Percentiles rank a stretch among this genome's conserved stretches.
phyloP scores from a whole-genome alignment of 2,329 filamentous ascomycete species.

The Macrophomina pseudophaseolina region DNA sequence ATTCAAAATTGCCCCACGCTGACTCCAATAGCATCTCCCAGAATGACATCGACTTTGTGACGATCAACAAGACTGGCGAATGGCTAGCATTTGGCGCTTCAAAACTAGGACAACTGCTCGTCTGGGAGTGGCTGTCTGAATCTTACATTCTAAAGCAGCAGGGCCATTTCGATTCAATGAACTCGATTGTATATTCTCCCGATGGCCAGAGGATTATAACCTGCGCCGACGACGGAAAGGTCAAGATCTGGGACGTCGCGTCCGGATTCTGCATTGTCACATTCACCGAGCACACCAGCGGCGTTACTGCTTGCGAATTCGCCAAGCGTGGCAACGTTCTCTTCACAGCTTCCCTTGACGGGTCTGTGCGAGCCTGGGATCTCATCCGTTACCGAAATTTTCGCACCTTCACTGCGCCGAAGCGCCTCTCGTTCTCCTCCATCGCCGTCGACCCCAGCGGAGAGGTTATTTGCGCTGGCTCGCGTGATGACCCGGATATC shows the following conservation, averaged over 20 bases:
- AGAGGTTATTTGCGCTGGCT: conserved; percentile 94
- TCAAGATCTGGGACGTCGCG: conserved; percentile 97
- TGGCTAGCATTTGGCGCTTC: conserved; percentile 98
- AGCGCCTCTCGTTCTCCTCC: conserved; percentile 87
- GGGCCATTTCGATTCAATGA: conserved; percentile 95
- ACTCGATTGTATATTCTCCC: conserved; percentile 88
- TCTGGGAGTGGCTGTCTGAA: conserved; percentile 99
- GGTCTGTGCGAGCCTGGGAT: conserved; percentile 95
- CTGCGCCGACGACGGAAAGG: conserved; percentile 93
- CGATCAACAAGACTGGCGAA: conserved; percentile 91
- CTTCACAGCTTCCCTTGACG: conserved; percentile 93
- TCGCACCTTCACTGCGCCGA: conserved; percentile 93
- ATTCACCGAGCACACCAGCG: conserved; percentile 94
- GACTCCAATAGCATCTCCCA: conserved; percentile 79
- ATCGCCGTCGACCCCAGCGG: conserved; percentile 96
- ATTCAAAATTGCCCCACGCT: conserved; percentile 10
- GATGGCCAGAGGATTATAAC: conserved; percentile 94
- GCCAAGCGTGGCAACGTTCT: conserved; percentile 93
- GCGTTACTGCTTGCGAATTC: conserved; percentile 93
- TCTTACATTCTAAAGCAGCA: conserved; percentile 99
- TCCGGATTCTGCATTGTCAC: conserved; percentile 98
- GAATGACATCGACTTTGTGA: conserved; percentile 93
- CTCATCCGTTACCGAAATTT: conserved; percentile 96
- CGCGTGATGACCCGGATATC: conserved; percentile 93
- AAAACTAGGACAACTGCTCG: conserved; percentile 90